Conservation (phyloP, 139 green algal genomes). For the Yamagishiella unicocca region DNA sequence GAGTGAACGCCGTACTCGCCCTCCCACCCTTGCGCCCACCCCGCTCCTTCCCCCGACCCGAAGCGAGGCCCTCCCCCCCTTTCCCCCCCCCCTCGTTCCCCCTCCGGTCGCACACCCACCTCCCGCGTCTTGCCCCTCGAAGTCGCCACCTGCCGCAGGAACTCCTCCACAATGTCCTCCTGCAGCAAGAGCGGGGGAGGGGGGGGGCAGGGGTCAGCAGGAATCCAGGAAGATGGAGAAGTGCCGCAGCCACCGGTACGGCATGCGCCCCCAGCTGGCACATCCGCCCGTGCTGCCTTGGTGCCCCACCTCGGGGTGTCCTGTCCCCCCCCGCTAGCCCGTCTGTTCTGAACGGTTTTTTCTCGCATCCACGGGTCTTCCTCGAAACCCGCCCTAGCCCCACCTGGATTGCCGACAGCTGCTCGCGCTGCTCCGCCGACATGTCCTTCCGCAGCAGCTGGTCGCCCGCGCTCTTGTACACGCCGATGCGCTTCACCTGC, state of each 20-base stretch:
- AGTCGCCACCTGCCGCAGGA: constrained; percentile 70
- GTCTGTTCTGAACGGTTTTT: no score
- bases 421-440: constrained; percentile 82
- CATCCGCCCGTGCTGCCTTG: neutral
- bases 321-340: no score
- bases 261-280: no score
- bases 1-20: no score
- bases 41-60: no score
- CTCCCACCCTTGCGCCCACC: no score
- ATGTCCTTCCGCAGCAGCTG: constrained; percentile 94
- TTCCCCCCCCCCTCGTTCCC: neutral
- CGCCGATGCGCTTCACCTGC: constrained; percentile 83
- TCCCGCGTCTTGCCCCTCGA: constrained; percentile 75
- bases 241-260: no score
- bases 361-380: no score
- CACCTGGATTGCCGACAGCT: constrained; percentile 81
- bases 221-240: no score
- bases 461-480: constrained; percentile 91
- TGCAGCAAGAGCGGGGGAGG: neutral
- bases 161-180: constrained; percentile 64
- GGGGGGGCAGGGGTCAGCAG: neutral
- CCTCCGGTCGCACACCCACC: constrained; percentile 34
- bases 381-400: neutral
- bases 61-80: neutral
- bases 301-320: neutral